Evolutionary conservation across 371 early-diverging fungal genomes (phyloP), one percentile per base, ranked within the genome.

Genomic region (Aphelidium insulamus): DNA sequence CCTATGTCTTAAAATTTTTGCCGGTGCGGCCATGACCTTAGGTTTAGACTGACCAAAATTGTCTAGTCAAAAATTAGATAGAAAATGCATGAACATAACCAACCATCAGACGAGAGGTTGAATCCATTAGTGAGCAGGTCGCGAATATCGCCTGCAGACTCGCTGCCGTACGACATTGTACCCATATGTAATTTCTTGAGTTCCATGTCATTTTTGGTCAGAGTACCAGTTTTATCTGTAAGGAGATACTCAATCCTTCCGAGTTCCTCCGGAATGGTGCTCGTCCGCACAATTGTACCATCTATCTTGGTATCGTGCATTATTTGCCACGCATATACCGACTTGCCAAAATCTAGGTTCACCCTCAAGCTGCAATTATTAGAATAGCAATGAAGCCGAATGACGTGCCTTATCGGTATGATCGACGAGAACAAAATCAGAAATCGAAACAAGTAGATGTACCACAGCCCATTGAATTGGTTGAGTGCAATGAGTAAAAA

Each of bases 161-260:
- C 97, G 17, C 58, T 51, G 21, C 77, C 69, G 51, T 82, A 97
- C 0, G 86, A 75, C 70, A 88, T 77, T 8, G 83, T 84, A 26
- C 98, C 98, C 72, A 97, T 74, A 44, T 97, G 97, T 26, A 97
- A 48, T 42, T 86, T 84, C 49, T 87, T 90, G 38, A 99, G 64
- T 41, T 86, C 90, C 99, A 99, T 99, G 39, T 87, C 85, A 52
- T 99, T 99, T 48, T 90, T 67, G n/a, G 99, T 99, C 43, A 99
- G 50, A 6, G 99, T 99, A 6, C 99, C 99, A 2, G 99, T 99
- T 46, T 99, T 99, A 48, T 99, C 99, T 1, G 90, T 79, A 35
- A 99, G 51, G 9, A 98, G 50, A 50, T 95, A 99, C 34, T 85
- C 83, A 15, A 99, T 78, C 16, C 94, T 66, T 2, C 98, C 99